Conservation (phyloP, 768 basidiomycete genomes). For the Rhodocollybia butyracea region DNA sequence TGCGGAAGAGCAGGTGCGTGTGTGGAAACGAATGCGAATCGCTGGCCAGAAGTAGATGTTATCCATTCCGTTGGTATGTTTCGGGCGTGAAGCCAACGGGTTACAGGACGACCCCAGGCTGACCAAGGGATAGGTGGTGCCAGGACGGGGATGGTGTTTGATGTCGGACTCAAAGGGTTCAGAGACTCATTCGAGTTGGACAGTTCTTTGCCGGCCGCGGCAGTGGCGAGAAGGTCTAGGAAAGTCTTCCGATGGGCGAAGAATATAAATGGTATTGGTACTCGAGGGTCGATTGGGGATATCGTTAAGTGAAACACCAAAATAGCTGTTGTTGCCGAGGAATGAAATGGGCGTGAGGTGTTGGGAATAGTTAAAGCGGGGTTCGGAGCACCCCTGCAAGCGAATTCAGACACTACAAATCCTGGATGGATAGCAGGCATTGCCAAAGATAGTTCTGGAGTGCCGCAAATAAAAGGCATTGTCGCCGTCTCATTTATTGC, state of each 20-base stretch:
- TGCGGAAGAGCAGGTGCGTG: slow-evolving; percentile 2
- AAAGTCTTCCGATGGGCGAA: slow-evolving; percentile 6
- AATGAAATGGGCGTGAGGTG: slow-evolving; percentile 3
- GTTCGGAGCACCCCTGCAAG: slow-evolving; percentile 6
- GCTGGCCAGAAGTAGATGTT: slow-evolving; percentile 7
- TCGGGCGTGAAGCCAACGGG: slow-evolving; percentile 4
- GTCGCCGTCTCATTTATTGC: neutral
- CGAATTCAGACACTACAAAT: slow-evolving; percentile 4
- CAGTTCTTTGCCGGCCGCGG: neutral
- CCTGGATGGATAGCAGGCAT: neutral
- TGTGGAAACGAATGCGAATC: slow-evolving; percentile 3
- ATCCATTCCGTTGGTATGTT: slow-evolving; percentile 8
- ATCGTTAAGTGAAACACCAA: slow-evolving; percentile 7
- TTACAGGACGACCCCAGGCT: slow-evolving; percentile 7
- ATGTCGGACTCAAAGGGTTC: no score
- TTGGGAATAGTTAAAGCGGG: neutral
- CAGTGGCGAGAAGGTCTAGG: neutral
- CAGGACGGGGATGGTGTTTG: neutral
- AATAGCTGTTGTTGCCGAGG: neutral
- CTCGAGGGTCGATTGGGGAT: neutral
- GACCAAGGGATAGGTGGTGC: neutral
- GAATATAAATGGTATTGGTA: slow-evolving; percentile 3
- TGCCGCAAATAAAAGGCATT: neutral
- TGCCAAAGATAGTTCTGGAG: neutral
- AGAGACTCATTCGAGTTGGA: no score